Conservation (phyloP, 768 basidiomycete species). For the Podaxis pistillaris region DNA sequence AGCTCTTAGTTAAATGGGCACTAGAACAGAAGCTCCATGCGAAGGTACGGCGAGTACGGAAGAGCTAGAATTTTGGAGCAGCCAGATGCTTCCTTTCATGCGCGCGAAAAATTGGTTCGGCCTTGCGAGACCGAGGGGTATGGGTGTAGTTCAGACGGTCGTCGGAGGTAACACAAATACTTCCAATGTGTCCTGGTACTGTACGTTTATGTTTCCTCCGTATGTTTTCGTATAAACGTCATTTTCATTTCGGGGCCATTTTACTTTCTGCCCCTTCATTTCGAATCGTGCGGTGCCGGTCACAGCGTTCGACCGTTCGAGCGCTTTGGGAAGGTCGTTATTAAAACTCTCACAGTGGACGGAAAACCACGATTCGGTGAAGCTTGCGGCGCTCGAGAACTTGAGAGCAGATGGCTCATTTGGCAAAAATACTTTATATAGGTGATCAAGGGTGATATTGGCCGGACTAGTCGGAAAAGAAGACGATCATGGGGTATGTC, state of each 20-base stretch:
- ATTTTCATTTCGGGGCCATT: not conserved
- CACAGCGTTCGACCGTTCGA: not conserved
- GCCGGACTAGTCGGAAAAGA: constrained; percentile 3
- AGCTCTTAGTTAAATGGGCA: too few relatives aligned
- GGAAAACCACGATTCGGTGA: not conserved
- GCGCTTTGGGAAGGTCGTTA: not conserved
- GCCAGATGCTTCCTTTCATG: not conserved
- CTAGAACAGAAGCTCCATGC: too few relatives aligned
- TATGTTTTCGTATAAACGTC: not conserved
- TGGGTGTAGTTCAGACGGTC: not conserved
- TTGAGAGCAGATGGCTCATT: not conserved
- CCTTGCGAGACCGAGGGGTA: not conserved
- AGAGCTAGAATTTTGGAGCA: not conserved
- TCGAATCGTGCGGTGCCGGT: not conserved
- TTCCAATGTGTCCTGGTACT: not conserved
- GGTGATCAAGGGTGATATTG: not conserved
- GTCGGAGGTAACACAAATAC: too few relatives aligned
- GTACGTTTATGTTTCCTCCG: not conserved
- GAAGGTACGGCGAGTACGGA: too few relatives aligned
- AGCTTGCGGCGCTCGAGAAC: not conserved
- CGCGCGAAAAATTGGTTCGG: not conserved
- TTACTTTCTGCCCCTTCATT: constrained; percentile 4
- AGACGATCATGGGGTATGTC: not conserved
- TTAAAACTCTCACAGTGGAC: constrained; percentile 9
- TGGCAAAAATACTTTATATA: not conserved